Evolutionary conservation across 352 stramenopile species (phyloP), one percentile per base, ranked within the genome.

Genomic region (Phytophthora melonis): DNA sequence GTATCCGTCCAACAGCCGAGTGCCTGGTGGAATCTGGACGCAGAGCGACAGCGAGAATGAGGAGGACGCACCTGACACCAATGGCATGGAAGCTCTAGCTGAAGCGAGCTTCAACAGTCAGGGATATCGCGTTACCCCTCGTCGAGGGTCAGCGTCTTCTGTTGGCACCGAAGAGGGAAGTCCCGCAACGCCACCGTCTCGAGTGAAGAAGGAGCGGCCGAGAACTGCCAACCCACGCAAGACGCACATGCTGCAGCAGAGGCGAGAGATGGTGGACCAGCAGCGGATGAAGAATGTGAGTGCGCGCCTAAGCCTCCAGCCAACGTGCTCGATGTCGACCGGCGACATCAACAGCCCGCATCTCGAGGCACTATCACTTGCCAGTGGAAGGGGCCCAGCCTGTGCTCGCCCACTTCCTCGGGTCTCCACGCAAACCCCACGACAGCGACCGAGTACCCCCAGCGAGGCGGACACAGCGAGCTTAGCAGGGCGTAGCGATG

Each of bases 211-310:
- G 53, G 83, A 91, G 63, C 79, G 86, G 0, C 86, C 86, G 3
- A 79, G 83, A 58, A 92, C 84, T 41, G 86, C 86, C 5, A 83
- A 93, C 58, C 83, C 83, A 7, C 89, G 87, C 67, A 93, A 92
- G 65, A 82, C 78, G 11, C 78, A 76, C 41, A 81, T 90, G 74
- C 61, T 93, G 43, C 83, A 89, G 58, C 83, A 93, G 57, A 75
- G 83, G 5, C 86, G 86, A n/a, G 78, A 89, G 53, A 74, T 84
- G 49, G n/a, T 72, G 41, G 78, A 88, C 27, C 68, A 84, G 30
- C 72, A 78, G 27, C 59, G 75, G 41, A 50, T 80, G 54, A 67
- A 71, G 27, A 49, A 65, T 30, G 27, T 16, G 50, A 21, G 62
- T 65, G 41, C 63, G 36, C 57, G 54, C 9, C 70, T 66, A 11